Evolutionary conservation across 495 filamentous ascomycete genomes (phyloP), one percentile per base, ranked within the genome.

Genomic region (Neurospora sublineolata): DNA sequence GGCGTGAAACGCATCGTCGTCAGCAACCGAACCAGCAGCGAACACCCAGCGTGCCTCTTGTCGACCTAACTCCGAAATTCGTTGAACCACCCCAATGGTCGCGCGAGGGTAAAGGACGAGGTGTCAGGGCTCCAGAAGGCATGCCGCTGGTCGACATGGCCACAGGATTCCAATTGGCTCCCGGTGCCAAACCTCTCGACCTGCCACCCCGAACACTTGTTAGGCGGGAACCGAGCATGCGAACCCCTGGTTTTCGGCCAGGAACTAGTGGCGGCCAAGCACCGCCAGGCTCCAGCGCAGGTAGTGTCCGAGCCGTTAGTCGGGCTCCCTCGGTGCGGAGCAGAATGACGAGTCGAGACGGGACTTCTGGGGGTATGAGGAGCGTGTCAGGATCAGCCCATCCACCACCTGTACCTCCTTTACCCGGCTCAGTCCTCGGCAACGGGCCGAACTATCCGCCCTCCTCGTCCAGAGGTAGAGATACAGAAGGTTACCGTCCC

Each of bases 41-140:
- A 75, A 91, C 18, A 16, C 52, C 52, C 30, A 64, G 52, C 27
- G 27, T 6, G 52, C 52, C 94, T 2, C 84, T 97, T 0, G 83
- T 97, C 14, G 91, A 94, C 74, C 84, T 95, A 23, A 92, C 89
- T 0, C 90, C 93, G 0, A 82, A 84, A n/a, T 93, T 91, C 77
- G 84, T 86, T 60, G 92, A 93, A 72, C 85, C 92, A 23, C 92
- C 90, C 5, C 93, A 96, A 75, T 86, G 84, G 84, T 78, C 82
- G 7, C 88, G 78, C 27, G 77, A 82, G 0, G 84, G 86, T 40
- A 89, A 88, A 69, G 93, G 93, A 14, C 88, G 87, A 72, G 92
- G 90, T 10, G 86, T 93, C 46, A 82, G 82, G 8, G 86, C 90
- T 1, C 87, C 90, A 1, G 81, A 86, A 2, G 86, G 91, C 40